Base-by-base conservation (phyloP, 164 flowering plant species). In the Magnolia changhungtana region DNA sequence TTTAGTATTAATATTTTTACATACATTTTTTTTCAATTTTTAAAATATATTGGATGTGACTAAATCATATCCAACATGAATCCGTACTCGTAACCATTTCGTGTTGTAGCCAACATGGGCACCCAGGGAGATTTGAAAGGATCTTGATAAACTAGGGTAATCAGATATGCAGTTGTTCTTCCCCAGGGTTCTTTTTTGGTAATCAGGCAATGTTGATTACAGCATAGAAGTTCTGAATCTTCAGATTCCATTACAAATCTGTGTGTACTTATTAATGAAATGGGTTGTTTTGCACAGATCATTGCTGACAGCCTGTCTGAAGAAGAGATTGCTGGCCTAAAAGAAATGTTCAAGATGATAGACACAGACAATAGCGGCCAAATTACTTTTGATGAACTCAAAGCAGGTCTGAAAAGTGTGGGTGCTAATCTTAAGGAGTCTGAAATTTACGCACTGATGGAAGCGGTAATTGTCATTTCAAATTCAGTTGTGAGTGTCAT, bases 291-390 rank as follows among this genome's bases (percentile, higher is more conserved):
- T 64, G 51, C 77, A 50, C 72, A 94, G 97, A 87, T 95, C 21
- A 95, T 95, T 79, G 98, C 98, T 4, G 92, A 90, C 76, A 84
- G 79, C 79, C 89, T 95, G 4, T 91, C 94, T 19, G 95, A 91
- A 76, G 98, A 95, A 73, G 98, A 95, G 87, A 94, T 94, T 72
- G 97, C 92, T 29, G 98, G 99, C 50, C 76, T 95, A 14, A 93
- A 84, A 82, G 91, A 93, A 80, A 93, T 91, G 94, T 95, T 94
- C 83, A 91, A 89, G 82, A 87, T 87, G 88, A 90, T 95, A 69
- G 98, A 95, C 77, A 82, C 96, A 8, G 96, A 94, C 72, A 86
- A 86, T 73, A 95, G 98, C 82, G 99, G 98, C 45, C 90, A 91
- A 72, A 95, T 95, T 75, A 91, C 96, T 31, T 89, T 81, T 74